phyloP scores from a whole-genome alignment of 192 early-diverging fungal genomes.

The Chytriomyces sp. region DNA sequence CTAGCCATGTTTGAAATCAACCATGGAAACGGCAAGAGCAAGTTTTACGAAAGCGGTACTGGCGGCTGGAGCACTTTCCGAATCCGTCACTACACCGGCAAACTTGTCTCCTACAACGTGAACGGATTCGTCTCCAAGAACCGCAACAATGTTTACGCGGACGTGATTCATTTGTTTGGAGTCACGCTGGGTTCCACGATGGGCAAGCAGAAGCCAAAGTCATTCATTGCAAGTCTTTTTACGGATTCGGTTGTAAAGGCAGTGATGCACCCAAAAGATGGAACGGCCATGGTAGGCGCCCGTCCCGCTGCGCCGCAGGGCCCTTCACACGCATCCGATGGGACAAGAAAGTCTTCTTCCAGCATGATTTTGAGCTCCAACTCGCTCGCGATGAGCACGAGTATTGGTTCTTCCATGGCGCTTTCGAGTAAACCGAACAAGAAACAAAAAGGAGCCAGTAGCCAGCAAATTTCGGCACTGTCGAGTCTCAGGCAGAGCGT shows the following conservation, averaged over 20 bases:
- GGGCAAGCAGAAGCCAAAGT: constrained; percentile 69
- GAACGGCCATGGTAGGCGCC: constrained; percentile 78
- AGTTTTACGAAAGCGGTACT: constrained; percentile 41
- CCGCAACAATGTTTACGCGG: constrained; percentile 75
- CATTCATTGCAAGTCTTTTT: constrained; percentile 79
- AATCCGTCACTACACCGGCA: constrained; percentile 79
- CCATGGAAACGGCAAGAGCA: constrained; percentile 18
- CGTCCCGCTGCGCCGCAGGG: constrained; percentile 73
- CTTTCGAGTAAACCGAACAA: constrained; percentile 9
- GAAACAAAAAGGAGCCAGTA: neutral
- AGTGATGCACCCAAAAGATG: constrained; percentile 81
- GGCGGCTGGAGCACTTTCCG: constrained; percentile 66
- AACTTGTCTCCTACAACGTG: constrained; percentile 68
- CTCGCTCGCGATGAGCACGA: constrained; percentile 12
- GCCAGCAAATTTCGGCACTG: neutral
- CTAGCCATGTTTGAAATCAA: constrained; percentile 25
- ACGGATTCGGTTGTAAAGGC: constrained; percentile 73
- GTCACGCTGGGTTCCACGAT: constrained; percentile 53
- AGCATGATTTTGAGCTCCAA: constrained; percentile 20
- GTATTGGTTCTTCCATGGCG: constrained; percentile 10
- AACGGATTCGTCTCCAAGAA: constrained; percentile 78
- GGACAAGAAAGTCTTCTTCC: constrained; percentile 5
- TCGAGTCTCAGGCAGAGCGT: constrained; percentile 28
- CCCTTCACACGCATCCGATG: constrained; percentile 45
- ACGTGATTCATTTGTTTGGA: constrained; percentile 86